phyloP scores from a whole-genome alignment of 257 asterid species.

The Solanum tarapatanum region DNA sequence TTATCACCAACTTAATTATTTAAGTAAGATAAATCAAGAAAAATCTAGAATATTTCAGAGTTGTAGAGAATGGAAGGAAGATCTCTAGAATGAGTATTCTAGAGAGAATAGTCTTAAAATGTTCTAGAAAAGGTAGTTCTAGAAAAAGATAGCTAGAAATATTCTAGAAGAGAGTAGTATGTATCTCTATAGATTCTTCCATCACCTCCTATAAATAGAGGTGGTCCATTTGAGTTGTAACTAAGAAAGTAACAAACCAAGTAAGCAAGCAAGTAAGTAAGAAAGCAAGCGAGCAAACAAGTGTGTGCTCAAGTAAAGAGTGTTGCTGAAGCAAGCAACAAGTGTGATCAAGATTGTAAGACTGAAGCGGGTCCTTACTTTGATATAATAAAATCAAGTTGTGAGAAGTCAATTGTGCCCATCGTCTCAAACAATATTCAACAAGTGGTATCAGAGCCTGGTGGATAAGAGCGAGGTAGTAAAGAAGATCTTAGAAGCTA shows the following conservation, averaged over 20 bases:
- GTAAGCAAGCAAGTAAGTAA: background rate
- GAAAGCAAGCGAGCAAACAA: background rate
- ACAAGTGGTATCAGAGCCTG: background rate
- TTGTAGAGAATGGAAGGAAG: background rate
- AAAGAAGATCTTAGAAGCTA: background rate
- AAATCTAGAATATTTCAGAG: background rate
- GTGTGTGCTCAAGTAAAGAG: background rate
- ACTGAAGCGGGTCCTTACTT: background rate
- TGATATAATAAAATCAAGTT: background rate
- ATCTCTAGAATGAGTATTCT: background rate
- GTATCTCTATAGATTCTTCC: background rate
- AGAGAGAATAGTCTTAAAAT: background rate
- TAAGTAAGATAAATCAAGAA: background rate
- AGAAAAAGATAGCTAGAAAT: background rate
- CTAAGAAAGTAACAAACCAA: background rate
- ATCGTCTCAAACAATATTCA: background rate
- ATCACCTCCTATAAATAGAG: background rate
- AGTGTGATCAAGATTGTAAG: background rate
- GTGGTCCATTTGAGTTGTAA: background rate
- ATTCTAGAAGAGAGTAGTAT: background rate
- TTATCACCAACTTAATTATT: background rate
- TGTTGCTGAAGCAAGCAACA: background rate
- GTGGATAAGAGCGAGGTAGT: background rate
- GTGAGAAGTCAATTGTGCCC: background rate
- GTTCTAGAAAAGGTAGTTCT: background rate